Evolutionary conservation across 2,329 filamentous ascomycete genomes (phyloP).

Genomic region (Pseudogymnoascus destructans): DNA sequence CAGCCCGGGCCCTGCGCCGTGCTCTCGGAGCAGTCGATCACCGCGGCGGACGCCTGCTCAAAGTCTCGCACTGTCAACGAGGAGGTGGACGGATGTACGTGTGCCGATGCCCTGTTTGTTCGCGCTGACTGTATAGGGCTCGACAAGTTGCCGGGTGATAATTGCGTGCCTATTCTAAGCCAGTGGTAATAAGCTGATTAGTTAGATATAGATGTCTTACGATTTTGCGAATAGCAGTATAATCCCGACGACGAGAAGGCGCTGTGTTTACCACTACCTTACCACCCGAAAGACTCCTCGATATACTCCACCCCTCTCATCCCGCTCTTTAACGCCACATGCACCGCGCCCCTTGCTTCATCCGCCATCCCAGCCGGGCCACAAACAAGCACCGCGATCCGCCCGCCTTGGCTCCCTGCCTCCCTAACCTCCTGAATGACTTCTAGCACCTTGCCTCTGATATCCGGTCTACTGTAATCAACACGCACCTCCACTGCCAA

Average conservation of each 20-base stretch:
- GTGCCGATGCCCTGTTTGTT: neutral
- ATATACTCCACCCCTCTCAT: constrained; percentile 23
- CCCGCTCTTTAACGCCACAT: constrained; percentile 16
- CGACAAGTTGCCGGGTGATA: too few species aligned
- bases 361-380: constrained; percentile 35
- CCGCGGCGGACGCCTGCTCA: constrained; percentile 35
- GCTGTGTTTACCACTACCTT: too few species aligned
- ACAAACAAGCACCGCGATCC: constrained; percentile 32
- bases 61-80: constrained; percentile 35
- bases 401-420: constrained; percentile 20
- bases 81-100: constrained; percentile 36
- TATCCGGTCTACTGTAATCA: constrained; percentile 7
- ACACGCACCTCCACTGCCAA: neutral
- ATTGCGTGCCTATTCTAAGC: too few species aligned
- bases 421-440: constrained; percentile 21
- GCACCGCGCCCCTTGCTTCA: constrained; percentile 29
- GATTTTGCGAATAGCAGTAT: too few species aligned
- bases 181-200: too few species aligned
- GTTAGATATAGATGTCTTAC: too few species aligned
- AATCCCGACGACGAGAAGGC: too few species aligned
- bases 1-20: constrained; percentile 34
- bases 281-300: constrained; percentile 34
- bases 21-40: constrained; percentile 34
- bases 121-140: constrained; percentile 9
- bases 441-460: neutral